Evolutionary conservation across 345 rosid genomes (phyloP).

Genomic region (Hirschfeldia incana): DNA sequence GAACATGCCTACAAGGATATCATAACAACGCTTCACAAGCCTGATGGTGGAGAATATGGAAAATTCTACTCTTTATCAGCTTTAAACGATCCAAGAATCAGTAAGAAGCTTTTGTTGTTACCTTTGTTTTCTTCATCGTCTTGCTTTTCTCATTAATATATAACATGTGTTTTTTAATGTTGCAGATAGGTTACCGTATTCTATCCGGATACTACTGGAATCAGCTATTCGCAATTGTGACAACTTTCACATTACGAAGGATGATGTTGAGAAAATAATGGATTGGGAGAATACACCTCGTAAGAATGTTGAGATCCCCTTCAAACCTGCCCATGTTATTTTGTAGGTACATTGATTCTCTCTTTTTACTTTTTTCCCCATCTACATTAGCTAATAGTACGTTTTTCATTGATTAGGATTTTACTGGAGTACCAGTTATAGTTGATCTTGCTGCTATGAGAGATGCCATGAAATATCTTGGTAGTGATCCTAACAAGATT

Average conservation of each 20-base stretch:
- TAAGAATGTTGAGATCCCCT: background rate
- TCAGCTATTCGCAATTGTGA: background rate
- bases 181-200: background rate
- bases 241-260: background rate
- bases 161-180: background rate
- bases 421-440: slow-evolving; percentile 68
- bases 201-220: background rate
- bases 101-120: background rate
- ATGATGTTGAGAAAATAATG: background rate
- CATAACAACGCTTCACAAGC: background rate
- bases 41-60: background rate
- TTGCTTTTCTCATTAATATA: background rate
- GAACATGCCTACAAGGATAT: background rate
- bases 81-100: background rate
- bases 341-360: background rate
- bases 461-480: slow-evolving; percentile 68
- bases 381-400: no score
- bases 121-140: background rate
- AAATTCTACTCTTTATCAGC: background rate
- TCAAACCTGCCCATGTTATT: background rate
- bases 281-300: background rate
- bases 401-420: slow-evolving; percentile 44
- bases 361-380: no score
- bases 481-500: slow-evolving; percentile 62
- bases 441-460: slow-evolving; percentile 79